Evolutionary conservation across 2,329 filamentous ascomycete species (phyloP), one percentile per base, ranked within the genome.

Genomic region (Venturia effusa): DNA sequence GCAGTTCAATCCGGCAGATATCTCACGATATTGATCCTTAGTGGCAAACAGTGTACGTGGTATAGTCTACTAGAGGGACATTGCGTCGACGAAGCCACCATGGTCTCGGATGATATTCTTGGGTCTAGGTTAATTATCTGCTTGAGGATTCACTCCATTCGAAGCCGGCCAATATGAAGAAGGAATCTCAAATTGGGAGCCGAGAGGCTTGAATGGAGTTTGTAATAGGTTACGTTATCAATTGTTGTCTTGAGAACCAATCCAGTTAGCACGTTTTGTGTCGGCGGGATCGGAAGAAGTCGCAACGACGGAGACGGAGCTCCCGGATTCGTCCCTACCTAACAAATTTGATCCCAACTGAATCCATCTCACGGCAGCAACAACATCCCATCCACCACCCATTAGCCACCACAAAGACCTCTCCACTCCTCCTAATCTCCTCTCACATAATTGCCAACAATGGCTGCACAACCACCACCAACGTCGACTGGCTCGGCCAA

Each of bases 401-500:
- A 34, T 24, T 39, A 15, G 10, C 37, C 37, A 39, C 37, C 37
- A 39, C 51, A n/a, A 6, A 7, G 34, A 17, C 30, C 30, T 60
- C 59, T 60, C 59, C 59, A 60, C 59, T 60, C 59, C 59, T 27
- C 37, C 15, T 13, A 19, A 17, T 43, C 57, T 41, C 32, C 32
- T 10, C 39, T 41, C 39, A 60, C 57, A 40, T 15, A n/a, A 60
- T 41, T 60, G 40, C 39, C 67, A 70, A 72, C 67, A 69, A 79
- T 79, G 77, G 71, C 76, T 66, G 69, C 76, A 64, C 71, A 75
- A 66, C 70, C 75, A 67, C 78, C 79, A 64, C 76, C 78, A 59
- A 73, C 76, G 66, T 77, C 79, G 64, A 82, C 80, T 66, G 77
- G 79, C 74, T 80, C 78, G 69, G 69, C 71, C 70, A 82, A 83